Evolutionary conservation across 1,284 basidiomycete species (phyloP).

Genomic region (Taiwanofungus camphoratus): DNA sequence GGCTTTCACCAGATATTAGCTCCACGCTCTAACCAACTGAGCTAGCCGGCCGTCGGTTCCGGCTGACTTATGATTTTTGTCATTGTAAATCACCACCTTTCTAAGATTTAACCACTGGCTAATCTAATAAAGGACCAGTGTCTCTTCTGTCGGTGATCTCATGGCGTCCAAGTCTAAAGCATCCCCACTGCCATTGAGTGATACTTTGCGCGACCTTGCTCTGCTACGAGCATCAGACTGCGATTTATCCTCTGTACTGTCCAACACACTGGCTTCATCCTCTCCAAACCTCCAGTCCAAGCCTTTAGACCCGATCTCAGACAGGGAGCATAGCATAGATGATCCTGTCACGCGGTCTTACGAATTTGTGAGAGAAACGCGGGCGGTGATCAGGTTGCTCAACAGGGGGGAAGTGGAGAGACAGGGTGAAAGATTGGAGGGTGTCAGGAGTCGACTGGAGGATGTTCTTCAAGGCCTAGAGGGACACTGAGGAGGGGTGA

Average conservation of each 20-base stretch:
- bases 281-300: too few relatives aligned
- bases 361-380: constrained; percentile 41
- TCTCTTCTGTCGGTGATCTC: too few relatives aligned
- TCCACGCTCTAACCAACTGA: too few relatives aligned
- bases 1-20: too few relatives aligned
- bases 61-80: too few relatives aligned
- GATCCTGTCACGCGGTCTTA: constrained; percentile 45
- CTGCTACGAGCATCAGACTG: constrained; percentile 56
- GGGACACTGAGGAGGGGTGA: too few relatives aligned
- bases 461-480: constrained; percentile 42
- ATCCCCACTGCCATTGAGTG: constrained; percentile 49
- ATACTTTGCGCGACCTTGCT: constrained; percentile 68
- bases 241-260: constrained; percentile 42
- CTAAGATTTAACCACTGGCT: too few relatives aligned
- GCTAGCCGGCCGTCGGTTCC: too few relatives aligned
- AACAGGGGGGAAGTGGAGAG: constrained; percentile 45
- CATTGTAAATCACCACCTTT: too few relatives aligned
- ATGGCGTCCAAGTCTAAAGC: not conserved
- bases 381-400: constrained; percentile 47
- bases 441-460: constrained; percentile 43
- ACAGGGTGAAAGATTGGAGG: constrained; percentile 47
- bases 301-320: too few relatives aligned
- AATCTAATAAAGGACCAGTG: too few relatives aligned
- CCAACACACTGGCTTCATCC: too few relatives aligned
- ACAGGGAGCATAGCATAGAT: constrained; percentile 20